Evolutionary conservation across 139 green algal species (phyloP).

Genomic region (Tetradesmus obliquus): DNA sequence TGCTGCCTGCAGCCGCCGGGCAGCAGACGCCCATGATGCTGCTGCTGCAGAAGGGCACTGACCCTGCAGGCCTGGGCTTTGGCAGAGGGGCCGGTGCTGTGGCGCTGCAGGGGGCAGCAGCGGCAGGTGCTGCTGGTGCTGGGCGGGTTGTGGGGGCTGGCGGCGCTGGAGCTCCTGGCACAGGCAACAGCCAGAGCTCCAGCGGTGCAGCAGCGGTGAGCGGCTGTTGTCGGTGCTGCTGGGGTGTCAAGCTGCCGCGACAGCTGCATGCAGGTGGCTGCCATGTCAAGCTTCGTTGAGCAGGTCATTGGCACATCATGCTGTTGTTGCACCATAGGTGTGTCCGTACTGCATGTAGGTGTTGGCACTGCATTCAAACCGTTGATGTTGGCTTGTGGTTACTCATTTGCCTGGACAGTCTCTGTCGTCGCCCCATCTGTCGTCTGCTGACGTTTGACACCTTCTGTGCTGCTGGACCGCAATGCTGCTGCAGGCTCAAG

Average conservation of each 20-base stretch:
- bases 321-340: background rate
- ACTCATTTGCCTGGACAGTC: no score
- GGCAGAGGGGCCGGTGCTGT: background rate
- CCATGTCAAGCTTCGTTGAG: background rate
- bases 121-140: background rate
- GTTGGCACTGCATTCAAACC: background rate
- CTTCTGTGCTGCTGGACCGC: background rate
- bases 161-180: background rate
- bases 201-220: background rate
- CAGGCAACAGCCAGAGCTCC: background rate
- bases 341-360: no score
- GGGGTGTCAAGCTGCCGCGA: background rate
- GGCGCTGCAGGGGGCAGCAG: background rate
- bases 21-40: constrained; percentile 22
- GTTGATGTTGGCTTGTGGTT: no score
- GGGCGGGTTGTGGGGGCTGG: background rate
- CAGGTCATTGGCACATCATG: background rate
- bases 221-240: background rate
- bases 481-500: background rate
- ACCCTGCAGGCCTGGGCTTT: background rate
- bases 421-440: no score
- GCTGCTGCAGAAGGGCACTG: constrained; percentile 16
- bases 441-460: no score
- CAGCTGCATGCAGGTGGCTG: background rate
- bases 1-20: background rate